Evolutionary conservation across 306 rosid species (phyloP).

Genomic region (Cucurbita ficifolia): DNA sequence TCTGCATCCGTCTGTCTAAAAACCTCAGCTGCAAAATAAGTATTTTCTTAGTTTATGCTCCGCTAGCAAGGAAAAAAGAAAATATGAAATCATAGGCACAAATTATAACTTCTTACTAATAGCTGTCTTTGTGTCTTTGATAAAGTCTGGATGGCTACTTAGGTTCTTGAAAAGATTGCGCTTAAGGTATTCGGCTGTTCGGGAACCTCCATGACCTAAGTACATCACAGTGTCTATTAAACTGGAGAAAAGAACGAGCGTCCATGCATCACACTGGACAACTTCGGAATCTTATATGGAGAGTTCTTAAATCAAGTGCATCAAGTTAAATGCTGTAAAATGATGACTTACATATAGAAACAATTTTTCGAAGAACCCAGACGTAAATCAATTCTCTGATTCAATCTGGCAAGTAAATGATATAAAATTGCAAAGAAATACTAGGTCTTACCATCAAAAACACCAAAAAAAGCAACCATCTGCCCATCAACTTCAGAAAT

Average conservation of each 20-base stretch:
- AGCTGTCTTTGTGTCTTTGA: constrained; percentile 67
- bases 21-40: constrained; percentile 51
- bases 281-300: neutral
- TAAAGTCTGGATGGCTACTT: constrained; percentile 60
- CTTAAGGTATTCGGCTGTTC: constrained; percentile 75
- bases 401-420: neutral
- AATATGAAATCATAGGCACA: neutral
- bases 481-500: constrained; percentile 76
- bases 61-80: neutral
- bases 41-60: neutral
- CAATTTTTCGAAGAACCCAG: neutral
- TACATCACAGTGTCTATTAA: constrained; percentile 1
- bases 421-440: neutral
- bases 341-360: neutral
- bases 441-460: constrained; percentile 67
- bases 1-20: constrained; percentile 71
- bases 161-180: constrained; percentile 63
- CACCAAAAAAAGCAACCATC: constrained; percentile 80
- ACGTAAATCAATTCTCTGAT: neutral
- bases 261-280: neutral
- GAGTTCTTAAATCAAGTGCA: neutral
- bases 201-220: constrained; percentile 81
- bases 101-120: constrained; percentile 34
- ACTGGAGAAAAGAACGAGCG: neutral
- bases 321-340: neutral